These are phyloP conservation scores for Rhinocladiella similis DNA, from an alignment of 2,329 filamentous ascomycete species.

Conservation along the genomic window DNA sequence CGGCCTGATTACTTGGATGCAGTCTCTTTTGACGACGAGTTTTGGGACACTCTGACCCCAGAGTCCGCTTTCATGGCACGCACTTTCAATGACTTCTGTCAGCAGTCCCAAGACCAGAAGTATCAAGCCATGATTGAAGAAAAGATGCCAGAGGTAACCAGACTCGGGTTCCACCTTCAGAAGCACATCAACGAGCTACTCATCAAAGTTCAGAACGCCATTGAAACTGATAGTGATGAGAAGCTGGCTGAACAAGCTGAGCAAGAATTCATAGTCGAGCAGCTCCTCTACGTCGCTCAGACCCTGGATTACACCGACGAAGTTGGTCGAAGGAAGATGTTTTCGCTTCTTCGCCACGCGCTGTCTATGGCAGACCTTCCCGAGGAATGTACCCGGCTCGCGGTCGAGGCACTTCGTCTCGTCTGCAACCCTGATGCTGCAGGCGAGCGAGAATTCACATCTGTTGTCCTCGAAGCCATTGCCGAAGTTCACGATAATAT, in stretches of 20 bases:
- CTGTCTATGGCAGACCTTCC: slow-evolving; percentile 84
- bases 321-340: slow-evolving; percentile 94
- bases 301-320: slow-evolving; percentile 98
- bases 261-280: slow-evolving; percentile 93
- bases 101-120: slow-evolving; percentile 71
- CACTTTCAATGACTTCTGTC: slow-evolving; percentile 93
- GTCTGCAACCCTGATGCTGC: slow-evolving; percentile 68
- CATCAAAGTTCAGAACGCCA: slow-evolving; percentile 33
- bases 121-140: slow-evolving; percentile 79
- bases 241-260: slow-evolving; percentile 67
- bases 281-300: slow-evolving; percentile 86
- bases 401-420: slow-evolving; percentile 75
- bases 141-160: slow-evolving; percentile 92
- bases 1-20: slow-evolving; percentile 61
- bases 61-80: slow-evolving; percentile 88
- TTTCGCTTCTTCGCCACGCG: slow-evolving; percentile 80
- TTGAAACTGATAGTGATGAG: slow-evolving; percentile 68
- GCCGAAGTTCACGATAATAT: slow-evolving; percentile 97
- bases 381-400: slow-evolving; percentile 88
- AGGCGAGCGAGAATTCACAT: slow-evolving; percentile 52
- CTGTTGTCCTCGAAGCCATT: slow-evolving; percentile 78
- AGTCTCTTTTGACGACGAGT: slow-evolving; percentile 46
- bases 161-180: slow-evolving; percentile 82
- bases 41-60: slow-evolving; percentile 57
- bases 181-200: slow-evolving; percentile 66